A percentile compares a stretch with the other conserved stretches of the same genome.
Conservation (phyloP, 2,329 filamentous ascomycete genomes). For the Aspergillus fischeri region DNA sequence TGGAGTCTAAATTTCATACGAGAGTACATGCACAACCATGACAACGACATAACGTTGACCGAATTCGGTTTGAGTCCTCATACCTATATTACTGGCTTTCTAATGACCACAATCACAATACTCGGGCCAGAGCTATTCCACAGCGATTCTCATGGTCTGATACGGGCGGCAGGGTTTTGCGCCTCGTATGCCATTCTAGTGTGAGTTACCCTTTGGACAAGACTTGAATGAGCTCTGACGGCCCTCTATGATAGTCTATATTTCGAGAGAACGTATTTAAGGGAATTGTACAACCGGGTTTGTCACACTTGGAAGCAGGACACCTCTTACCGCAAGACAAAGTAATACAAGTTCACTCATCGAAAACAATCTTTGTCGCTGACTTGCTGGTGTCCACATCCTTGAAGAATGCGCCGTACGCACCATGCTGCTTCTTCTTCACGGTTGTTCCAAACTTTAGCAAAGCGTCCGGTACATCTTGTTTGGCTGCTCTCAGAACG, state of each 20-base stretch:
- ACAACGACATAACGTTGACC: slow-evolving; percentile 39
- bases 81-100: slow-evolving; percentile 44
- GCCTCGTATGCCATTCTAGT: slow-evolving; percentile 53
- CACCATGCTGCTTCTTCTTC: slow-evolving; percentile 96
- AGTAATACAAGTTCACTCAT: slow-evolving; percentile 42
- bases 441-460: slow-evolving; percentile 97
- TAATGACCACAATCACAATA: slow-evolving; percentile 43
- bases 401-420: slow-evolving; percentile 94
- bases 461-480: slow-evolving; percentile 82
- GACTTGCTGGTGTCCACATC: slow-evolving; percentile 79
- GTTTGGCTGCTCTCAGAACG: slow-evolving; percentile 87
- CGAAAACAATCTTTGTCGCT: slow-evolving; percentile 89
- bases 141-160: slow-evolving; percentile 21
- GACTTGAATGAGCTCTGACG: slow-evolving; percentile 14
- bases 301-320: slow-evolving; percentile 15
- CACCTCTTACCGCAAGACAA: slow-evolving; percentile 15
- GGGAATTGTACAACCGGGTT: slow-evolving; percentile 20
- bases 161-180: slow-evolving; percentile 50
- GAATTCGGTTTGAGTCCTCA: slow-evolving; percentile 44
- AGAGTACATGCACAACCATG: slow-evolving; percentile 54
- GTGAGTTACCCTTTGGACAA: slow-evolving; percentile 49
- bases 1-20: slow-evolving; percentile 76
- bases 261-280: slow-evolving; percentile 31
- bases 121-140: slow-evolving; percentile 15
- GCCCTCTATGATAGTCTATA: slow-evolving; percentile 28